Evolutionary conservation across 495 filamentous ascomycete species (phyloP).

Genomic region (Xylaria flabelliformis): DNA sequence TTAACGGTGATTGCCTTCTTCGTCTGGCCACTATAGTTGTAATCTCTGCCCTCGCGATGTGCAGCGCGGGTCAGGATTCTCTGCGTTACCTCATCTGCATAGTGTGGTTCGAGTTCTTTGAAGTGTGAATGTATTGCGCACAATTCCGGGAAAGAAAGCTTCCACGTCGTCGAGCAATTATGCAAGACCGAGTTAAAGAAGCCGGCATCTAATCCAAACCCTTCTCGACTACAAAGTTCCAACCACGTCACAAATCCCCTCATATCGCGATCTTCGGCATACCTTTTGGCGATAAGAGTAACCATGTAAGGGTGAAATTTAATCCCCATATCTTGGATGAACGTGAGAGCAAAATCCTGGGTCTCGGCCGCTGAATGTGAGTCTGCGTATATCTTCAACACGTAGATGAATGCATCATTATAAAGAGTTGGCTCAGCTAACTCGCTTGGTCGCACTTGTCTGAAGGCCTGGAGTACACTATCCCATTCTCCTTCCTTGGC

Average conservation of each 20-base stretch:
- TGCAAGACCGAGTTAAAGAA: constrained; percentile 52
- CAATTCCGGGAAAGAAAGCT: constrained; percentile 48
- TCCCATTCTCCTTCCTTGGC: constrained; percentile 56
- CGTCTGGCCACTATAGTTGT: not conserved
- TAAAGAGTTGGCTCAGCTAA: constrained; percentile 29
- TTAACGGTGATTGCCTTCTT: constrained; percentile 31
- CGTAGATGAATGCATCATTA: constrained; percentile 45
- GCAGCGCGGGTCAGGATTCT: constrained; percentile 48
- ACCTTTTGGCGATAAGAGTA: constrained; percentile 55
- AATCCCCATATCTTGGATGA: constrained; percentile 43
- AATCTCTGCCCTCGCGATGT: constrained; percentile 1
- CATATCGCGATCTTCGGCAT: constrained; percentile 49
- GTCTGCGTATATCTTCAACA: constrained; percentile 52
- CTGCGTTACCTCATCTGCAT: constrained; percentile 42
- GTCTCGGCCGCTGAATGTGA: constrained; percentile 49
- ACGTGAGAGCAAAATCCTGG: constrained; percentile 49
- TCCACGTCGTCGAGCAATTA: constrained; percentile 43
- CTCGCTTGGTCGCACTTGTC: constrained; percentile 7
- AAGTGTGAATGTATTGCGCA: constrained; percentile 45
- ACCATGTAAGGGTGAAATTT: constrained; percentile 45
- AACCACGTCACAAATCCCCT: constrained; percentile 47
- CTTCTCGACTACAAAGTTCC: constrained; percentile 39
- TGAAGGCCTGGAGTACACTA: constrained; percentile 46
- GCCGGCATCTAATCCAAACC: constrained; percentile 44
- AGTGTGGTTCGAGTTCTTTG: constrained; percentile 35